These are phyloP conservation scores for Fraxinus baroniana DNA, from an alignment of 305 asterid species.

Conservation along the genomic window DNA sequence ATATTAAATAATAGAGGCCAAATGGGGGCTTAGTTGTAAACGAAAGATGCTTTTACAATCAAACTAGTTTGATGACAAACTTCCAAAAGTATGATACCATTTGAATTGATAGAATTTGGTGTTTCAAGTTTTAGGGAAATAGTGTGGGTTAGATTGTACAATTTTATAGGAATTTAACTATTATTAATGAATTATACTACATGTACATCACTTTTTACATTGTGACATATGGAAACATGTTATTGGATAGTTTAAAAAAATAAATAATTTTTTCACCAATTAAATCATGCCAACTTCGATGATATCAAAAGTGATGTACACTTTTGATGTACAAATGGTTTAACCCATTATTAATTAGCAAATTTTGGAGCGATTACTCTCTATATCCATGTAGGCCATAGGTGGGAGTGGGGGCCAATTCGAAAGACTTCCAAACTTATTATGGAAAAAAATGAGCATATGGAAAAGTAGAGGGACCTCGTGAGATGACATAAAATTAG, in stretches of 20 bases:
- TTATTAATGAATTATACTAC: too few relatives aligned
- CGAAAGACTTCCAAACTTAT: not conserved
- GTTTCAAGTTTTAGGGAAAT: not conserved
- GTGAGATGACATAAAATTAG: slow-evolving; percentile 24
- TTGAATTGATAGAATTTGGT: not conserved
- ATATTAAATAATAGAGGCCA: not conserved
- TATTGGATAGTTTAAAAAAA: too few relatives aligned
- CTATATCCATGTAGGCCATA: not conserved
- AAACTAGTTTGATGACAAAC: not conserved
- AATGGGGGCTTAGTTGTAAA: not conserved
- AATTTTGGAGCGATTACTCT: not conserved
- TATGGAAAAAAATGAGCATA: slow-evolving; percentile 17
- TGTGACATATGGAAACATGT: too few relatives aligned
- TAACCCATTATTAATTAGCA: not conserved
- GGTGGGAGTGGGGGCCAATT: not conserved
- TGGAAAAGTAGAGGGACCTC: slow-evolving; percentile 18
- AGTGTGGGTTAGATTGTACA: not conserved
- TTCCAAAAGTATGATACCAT: not conserved
- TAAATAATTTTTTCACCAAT: not conserved
- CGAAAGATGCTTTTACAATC: not conserved
- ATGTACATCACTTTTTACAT: too few relatives aligned
- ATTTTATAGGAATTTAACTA: not conserved
- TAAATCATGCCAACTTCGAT: not conserved
- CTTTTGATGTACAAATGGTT: not conserved
- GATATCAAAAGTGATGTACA: too few relatives aligned